Conservation (phyloP, 2,329 filamentous ascomycete species). For the Rhytidhysteron rufulum region DNA sequence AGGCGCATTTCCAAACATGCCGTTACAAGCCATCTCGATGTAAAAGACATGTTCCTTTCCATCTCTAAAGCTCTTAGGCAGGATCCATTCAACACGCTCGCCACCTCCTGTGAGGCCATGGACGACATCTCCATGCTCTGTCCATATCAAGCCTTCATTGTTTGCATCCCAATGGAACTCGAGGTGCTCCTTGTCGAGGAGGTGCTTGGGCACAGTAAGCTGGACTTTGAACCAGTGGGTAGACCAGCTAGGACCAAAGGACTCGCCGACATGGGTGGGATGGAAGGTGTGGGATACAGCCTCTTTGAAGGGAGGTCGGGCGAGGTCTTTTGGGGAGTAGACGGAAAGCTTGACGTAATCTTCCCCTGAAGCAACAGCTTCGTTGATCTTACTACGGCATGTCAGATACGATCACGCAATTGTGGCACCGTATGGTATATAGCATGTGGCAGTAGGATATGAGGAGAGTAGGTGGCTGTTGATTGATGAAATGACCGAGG, state of each 20-base stretch:
- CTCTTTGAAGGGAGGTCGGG: slow-evolving; percentile 81
- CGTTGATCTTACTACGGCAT: slow-evolving; percentile 66
- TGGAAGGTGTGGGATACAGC: slow-evolving; percentile 73
- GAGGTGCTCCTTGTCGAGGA: slow-evolving; percentile 74
- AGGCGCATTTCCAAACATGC: slow-evolving; percentile 92
- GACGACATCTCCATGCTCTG: slow-evolving; percentile 79
- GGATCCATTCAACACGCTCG: slow-evolving; percentile 86
- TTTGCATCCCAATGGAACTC: slow-evolving; percentile 95
- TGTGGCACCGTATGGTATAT: background rate
- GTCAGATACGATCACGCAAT: too few species aligned
- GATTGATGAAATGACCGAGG: too few species aligned
- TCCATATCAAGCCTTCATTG: slow-evolving; percentile 94
- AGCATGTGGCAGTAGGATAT: too few species aligned
- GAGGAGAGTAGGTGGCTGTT: too few species aligned
- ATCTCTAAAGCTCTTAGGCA: slow-evolving; percentile 77
- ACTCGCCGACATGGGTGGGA: slow-evolving; percentile 68
- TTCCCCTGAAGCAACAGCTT: slow-evolving; percentile 63
- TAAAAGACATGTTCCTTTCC: slow-evolving; percentile 87
- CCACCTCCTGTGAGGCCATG: slow-evolving; percentile 89
- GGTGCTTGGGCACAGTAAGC: slow-evolving; percentile 69
- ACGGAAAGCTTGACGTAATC: slow-evolving; percentile 80
- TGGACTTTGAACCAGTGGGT: slow-evolving; percentile 95
- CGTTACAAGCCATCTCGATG: slow-evolving; percentile 97
- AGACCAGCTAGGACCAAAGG: slow-evolving; percentile 91
- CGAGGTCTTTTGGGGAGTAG: slow-evolving; percentile 75